A percentile compares a stretch with the other conserved stretches of the same genome.
Conservation (phyloP, 176 grass and related monocot species). For the Bromus sterilis region DNA sequence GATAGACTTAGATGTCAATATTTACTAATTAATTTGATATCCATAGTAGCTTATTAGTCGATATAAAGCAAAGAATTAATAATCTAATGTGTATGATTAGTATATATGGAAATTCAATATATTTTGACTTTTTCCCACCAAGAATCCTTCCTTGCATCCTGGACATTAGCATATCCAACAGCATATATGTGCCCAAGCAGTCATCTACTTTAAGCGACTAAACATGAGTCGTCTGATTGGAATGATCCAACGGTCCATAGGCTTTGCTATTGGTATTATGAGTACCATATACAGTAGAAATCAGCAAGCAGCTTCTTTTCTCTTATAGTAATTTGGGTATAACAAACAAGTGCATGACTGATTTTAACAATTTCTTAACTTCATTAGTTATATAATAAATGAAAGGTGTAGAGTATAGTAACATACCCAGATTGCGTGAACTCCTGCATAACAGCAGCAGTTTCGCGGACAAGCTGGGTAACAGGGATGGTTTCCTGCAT, state of each 20-base stretch:
- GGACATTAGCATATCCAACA: neutral
- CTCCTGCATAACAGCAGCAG: constrained; percentile 98
- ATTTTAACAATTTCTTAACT: constrained; percentile 1
- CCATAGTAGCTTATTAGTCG: too few relatives aligned
- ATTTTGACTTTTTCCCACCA: neutral
- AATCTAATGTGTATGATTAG: too few relatives aligned
- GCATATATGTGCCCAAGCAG: neutral
- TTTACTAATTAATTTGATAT: too few relatives aligned
- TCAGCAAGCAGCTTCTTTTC: neutral
- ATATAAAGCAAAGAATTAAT: too few relatives aligned
- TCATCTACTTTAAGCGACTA: neutral
- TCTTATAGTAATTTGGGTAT: neutral
- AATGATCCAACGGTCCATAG: neutral
- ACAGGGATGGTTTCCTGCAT: constrained; percentile 81
- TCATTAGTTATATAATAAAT: neutral
- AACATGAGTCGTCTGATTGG: neutral
- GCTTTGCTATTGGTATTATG: neutral
- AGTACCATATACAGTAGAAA: neutral
- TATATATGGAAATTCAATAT: too few relatives aligned
- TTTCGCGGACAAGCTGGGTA: constrained; percentile 96
- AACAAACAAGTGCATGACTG: neutral
- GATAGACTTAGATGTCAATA: too few relatives aligned
- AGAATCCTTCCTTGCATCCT: neutral
- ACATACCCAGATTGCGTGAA: constrained; percentile 95
- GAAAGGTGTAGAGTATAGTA: neutral